A percentile compares a stretch with the other conserved stretches of the same genome.
phyloP scores from a whole-genome alignment of 306 rosid genomes.

The Astragalus membranaceus region DNA sequence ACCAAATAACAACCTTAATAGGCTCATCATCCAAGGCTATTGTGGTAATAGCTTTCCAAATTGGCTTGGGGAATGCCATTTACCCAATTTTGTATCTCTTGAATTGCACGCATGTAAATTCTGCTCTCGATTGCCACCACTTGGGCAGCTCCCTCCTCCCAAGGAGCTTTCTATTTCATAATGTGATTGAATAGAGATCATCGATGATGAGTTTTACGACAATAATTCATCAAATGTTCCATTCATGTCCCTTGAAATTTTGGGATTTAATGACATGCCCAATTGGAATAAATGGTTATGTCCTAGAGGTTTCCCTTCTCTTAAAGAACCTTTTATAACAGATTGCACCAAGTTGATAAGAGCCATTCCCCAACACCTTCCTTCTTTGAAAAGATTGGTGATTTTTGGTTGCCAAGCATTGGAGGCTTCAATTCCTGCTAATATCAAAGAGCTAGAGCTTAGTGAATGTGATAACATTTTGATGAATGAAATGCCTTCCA shows the following conservation, averaged over 20 bases:
- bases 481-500: too few relatives aligned
- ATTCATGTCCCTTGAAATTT: background rate
- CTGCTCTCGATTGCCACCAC: slow-evolving; percentile 2
- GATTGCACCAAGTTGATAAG: background rate
- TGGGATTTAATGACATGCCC: background rate
- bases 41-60: slow-evolving; percentile 7
- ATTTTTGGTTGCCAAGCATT: background rate
- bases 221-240: background rate
- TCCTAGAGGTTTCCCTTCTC: background rate
- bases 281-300: background rate
- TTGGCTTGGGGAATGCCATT: slow-evolving; percentile 17
- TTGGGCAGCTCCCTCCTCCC: slow-evolving; percentile 10
- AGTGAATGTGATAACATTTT: background rate
- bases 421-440: background rate
- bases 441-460: background rate
- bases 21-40: background rate
- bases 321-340: background rate
- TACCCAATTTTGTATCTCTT: background rate
- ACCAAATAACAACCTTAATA: slow-evolving; percentile 7
- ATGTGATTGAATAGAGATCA: background rate
- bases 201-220: background rate
- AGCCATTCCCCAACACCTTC: background rate
- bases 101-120: background rate
- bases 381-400: background rate
- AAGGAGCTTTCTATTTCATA: background rate